Percentiles rank a stretch among this genome's conserved stretches.
Conservation (phyloP, 768 basidiomycete genomes). For the Glaciozyma martinii region DNA sequence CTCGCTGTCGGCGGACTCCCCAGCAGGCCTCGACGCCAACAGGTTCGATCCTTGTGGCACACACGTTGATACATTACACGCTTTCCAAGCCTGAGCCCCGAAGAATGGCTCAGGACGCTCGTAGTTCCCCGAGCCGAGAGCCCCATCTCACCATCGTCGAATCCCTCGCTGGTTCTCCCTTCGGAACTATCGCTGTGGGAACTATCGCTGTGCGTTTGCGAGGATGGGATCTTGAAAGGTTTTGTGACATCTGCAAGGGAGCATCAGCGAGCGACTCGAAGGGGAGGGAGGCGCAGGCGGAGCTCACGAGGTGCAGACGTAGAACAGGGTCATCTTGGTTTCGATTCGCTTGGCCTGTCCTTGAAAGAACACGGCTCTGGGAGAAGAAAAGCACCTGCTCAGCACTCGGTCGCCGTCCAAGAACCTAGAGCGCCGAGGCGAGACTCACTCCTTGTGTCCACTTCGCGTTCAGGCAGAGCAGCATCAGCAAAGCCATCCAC, state of each 20-base stretch:
- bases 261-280: neutral
- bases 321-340: constrained; percentile 89
- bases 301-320: constrained; percentile 49
- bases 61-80: no score
- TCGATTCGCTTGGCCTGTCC: constrained; percentile 96
- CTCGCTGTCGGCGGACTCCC: no score
- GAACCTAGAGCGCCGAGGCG: neutral
- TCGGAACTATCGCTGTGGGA: no score
- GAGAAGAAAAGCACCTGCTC: neutral
- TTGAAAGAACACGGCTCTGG: constrained; percentile 87
- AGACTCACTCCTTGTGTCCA: constrained; percentile 34
- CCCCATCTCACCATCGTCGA: no score
- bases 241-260: constrained; percentile 18
- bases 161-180: no score
- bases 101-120: no score
- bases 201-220: neutral
- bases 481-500: neutral
- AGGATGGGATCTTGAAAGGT: constrained; percentile 26
- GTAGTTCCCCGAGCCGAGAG: no score
- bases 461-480: neutral
- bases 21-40: no score
- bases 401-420: neutral
- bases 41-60: no score
- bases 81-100: no score
- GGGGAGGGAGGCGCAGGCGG: neutral